These are phyloP conservation scores for Beauveria sp. DNA, from an alignment of 2,329 filamentous ascomycete genomes.

Conservation along the genomic window DNA sequence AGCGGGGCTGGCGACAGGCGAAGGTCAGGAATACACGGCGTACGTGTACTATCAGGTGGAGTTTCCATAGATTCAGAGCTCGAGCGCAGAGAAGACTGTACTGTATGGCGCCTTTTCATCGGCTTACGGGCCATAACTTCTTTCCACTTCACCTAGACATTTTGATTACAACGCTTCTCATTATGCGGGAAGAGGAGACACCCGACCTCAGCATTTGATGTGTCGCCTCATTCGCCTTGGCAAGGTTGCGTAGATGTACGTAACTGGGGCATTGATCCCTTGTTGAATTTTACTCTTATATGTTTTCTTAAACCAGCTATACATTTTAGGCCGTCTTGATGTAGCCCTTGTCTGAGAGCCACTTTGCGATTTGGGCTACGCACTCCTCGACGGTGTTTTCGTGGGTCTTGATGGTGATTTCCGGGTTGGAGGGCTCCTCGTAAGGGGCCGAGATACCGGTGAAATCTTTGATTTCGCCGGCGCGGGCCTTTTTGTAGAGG, in stretches of 20 bases:
- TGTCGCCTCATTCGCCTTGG: no score
- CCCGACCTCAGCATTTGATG: not conserved
- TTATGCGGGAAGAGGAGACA: not conserved
- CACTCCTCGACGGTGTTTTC: conserved; percentile 82
- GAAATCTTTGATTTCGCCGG: conserved; percentile 93
- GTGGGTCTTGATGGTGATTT: conserved; percentile 80
- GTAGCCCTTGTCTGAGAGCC: conserved; percentile 61
- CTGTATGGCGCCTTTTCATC: not conserved
- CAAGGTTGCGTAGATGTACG: not conserved
- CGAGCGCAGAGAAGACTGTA: not conserved
- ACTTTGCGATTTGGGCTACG: conserved; percentile 75
- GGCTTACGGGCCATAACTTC: not conserved
- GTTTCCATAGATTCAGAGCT: conserved; percentile 39
- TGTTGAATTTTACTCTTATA: not conserved
- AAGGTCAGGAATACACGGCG: conserved; percentile 80
- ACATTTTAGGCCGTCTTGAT: conserved; percentile 21
- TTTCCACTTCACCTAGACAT: conserved; percentile 2
- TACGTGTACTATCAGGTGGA: conserved; percentile 98
- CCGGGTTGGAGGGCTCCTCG: conserved; percentile 76
- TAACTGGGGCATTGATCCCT: not conserved
- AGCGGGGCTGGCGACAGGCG: conserved; percentile 57
- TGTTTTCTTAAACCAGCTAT: not conserved
- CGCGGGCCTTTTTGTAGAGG: conserved; percentile 91
- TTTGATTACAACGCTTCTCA: not conserved
- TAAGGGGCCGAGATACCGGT: conserved; percentile 94